Conservation (phyloP, 2,329 filamentous ascomycete species). For the Aspergillus unguis region DNA sequence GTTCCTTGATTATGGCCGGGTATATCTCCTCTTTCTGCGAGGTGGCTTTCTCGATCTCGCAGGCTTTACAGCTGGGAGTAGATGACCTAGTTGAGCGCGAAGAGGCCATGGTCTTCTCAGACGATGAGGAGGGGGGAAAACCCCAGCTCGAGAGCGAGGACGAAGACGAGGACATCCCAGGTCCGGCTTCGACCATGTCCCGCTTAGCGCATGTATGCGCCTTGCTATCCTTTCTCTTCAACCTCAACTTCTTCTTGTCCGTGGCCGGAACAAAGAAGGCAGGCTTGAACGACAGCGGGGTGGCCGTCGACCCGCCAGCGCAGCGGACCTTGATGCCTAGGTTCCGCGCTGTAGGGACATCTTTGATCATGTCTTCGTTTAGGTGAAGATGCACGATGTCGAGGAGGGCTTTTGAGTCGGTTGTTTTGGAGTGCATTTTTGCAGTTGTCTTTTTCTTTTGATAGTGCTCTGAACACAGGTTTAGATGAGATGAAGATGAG, state of each 20-base stretch:
- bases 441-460: not conserved
- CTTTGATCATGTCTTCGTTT: not conserved
- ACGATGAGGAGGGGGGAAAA: not conserved
- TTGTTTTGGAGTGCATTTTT: not conserved
- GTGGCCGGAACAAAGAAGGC: not conserved
- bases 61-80: no score
- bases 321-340: slow-evolving; percentile 1
- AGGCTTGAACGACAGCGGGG: not conserved
- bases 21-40: not conserved
- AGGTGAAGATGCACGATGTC: slow-evolving; percentile 5
- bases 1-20: not conserved
- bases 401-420: not conserved
- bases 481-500: no score
- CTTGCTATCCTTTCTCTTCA: not conserved
- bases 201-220: not conserved
- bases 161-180: not conserved
- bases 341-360: not conserved
- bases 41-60: no score
- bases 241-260: not conserved
- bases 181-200: not conserved
- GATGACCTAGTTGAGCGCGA: no score
- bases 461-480: no score
- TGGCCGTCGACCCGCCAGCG: not conserved
- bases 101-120: not conserved
- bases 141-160: not conserved